Evolutionary conservation across 2,329 filamentous ascomycete genomes (phyloP), one percentile per base, ranked within the genome.

Genomic region (Microcera coccophila): DNA sequence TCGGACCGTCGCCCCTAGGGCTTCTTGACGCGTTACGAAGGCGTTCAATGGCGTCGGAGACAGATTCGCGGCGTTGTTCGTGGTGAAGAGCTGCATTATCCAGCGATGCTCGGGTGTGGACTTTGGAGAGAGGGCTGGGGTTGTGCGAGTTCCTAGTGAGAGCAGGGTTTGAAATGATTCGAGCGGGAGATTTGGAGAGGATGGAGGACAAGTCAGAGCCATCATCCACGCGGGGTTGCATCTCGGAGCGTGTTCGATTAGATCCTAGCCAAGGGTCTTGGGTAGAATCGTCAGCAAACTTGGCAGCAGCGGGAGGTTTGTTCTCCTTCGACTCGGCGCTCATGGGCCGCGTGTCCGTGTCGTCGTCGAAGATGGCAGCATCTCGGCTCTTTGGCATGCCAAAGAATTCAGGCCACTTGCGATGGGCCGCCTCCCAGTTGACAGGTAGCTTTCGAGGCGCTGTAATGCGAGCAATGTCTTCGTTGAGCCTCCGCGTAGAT

Each of bases 141-240:
- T 65, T 60, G 32, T 62, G 66, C 11, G 51, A 43, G 28, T 50
- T 50, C 39, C 62, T 66, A 21, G 49, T 39, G 21, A 58, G 40
- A 21, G 54, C 56, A 18, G 55, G 54, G 10, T 57, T 50, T 26
- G 61, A 53, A 2, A 57, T 49, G 8, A 37, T 47, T 39, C 59
- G 57, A 15, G 52, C 59, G 2, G 69, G 68, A 11, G 70, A 66
- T 39, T 65, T 69, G 48, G 66, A 64, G 31, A 73, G 60, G 22
- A 71, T 59, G 18, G 65, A 69, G 7, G 74, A 76, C 28, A 69
- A 63, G 48, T 78, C 74, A 2, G 73, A 73, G 41, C 74, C 74
- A 59, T 70, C 72, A 41, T 78, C 73, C 26, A 76, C 75, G 38
- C 72, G 72, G 9, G 75, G 68, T 44, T 78, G 75, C 73, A 78